Conservation (phyloP, 2,329 filamentous ascomycete species). For the Hypocreales sp. region DNA sequence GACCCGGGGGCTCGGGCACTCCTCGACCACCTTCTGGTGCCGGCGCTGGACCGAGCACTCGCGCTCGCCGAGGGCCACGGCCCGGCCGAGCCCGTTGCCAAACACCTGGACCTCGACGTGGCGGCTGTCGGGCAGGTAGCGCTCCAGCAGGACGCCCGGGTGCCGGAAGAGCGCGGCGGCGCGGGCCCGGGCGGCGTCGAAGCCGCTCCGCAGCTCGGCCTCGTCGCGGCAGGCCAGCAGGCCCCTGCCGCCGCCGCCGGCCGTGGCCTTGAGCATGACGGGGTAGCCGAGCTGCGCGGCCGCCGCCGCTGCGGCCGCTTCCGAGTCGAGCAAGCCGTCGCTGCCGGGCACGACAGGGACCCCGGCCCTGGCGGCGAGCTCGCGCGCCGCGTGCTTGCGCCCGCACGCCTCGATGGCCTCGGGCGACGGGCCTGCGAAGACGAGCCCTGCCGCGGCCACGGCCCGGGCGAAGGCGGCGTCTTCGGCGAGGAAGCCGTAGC, state of each 20-base stretch:
- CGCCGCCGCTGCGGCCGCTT: slow-evolving; percentile 37
- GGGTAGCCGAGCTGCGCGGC: slow-evolving; percentile 20
- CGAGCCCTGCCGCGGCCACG: slow-evolving; percentile 32
- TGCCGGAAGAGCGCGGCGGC: slow-evolving; percentile 44
- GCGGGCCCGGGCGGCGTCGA: slow-evolving; percentile 37
- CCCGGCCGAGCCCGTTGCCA: slow-evolving; percentile 37
- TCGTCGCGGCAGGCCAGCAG: slow-evolving; percentile 35
- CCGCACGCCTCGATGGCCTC: slow-evolving; percentile 37
- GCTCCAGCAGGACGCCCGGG: slow-evolving; percentile 45
- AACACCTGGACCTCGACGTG: slow-evolving; percentile 57
- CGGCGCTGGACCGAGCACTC: slow-evolving; percentile 53
- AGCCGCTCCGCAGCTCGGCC: slow-evolving; percentile 34
- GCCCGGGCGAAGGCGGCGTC: slow-evolving; percentile 34
- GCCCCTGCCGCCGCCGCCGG: slow-evolving; percentile 50
- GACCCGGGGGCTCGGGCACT: slow-evolving; percentile 49
- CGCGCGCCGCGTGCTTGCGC: slow-evolving; percentile 31
- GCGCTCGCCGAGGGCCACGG: slow-evolving; percentile 42
- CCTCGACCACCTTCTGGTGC: slow-evolving; percentile 57
- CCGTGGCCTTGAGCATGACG: slow-evolving; percentile 41
- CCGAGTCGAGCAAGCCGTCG: slow-evolving; percentile 4
- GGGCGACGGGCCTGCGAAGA: slow-evolving; percentile 39
- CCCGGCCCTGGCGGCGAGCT: slow-evolving; percentile 31
- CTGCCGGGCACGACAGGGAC: slow-evolving; percentile 23
- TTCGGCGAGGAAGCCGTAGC: slow-evolving; percentile 1
- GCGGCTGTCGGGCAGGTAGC: slow-evolving; percentile 40